Conservation (phyloP, 2,329 filamentous ascomycete genomes). For the Plenodomus biglobosus region DNA sequence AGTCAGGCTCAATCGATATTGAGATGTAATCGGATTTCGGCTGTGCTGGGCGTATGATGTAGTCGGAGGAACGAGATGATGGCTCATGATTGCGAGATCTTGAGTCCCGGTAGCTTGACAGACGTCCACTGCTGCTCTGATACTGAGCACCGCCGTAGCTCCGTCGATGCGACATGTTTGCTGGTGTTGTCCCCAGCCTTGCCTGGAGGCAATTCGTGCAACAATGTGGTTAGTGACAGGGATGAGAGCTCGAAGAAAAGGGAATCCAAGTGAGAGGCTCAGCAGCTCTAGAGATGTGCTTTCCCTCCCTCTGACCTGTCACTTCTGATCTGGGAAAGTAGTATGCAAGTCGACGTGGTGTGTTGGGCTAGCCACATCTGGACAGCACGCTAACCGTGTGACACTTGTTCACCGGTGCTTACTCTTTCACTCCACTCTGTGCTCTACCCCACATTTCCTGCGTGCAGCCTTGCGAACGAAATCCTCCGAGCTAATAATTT, state of each 20-base stretch:
- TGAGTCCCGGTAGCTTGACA: not conserved
- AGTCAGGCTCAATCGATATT: not conserved
- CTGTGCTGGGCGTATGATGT: slow-evolving; percentile 4
- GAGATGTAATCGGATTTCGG: slow-evolving; percentile 9
- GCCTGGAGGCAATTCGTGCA: not conserved
- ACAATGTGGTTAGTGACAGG: not conserved
- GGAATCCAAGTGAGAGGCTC: not conserved
- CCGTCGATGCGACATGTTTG: not conserved
- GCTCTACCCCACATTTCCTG: not conserved
- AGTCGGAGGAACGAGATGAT: slow-evolving; percentile 5
- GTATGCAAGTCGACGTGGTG: not conserved
- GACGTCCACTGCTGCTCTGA: not conserved
- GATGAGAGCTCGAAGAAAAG: not conserved
- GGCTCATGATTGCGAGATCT: slow-evolving; percentile 1
- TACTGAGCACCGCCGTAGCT: not conserved
- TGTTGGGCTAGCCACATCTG: not conserved
- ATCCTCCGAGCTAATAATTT: not conserved
- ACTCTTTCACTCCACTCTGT: not conserved
- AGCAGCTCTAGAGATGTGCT: not conserved
- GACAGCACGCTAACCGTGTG: not conserved
- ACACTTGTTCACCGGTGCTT: not conserved
- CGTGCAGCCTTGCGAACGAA: not conserved
- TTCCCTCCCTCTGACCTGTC: not conserved
- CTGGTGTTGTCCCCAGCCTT: not conserved
- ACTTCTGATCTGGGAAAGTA: not conserved